Percentiles rank a stretch among this genome's conserved stretches.
phyloP scores from a whole-genome alignment of 768 basidiomycete genomes.

The Russula ochroleuca region DNA sequence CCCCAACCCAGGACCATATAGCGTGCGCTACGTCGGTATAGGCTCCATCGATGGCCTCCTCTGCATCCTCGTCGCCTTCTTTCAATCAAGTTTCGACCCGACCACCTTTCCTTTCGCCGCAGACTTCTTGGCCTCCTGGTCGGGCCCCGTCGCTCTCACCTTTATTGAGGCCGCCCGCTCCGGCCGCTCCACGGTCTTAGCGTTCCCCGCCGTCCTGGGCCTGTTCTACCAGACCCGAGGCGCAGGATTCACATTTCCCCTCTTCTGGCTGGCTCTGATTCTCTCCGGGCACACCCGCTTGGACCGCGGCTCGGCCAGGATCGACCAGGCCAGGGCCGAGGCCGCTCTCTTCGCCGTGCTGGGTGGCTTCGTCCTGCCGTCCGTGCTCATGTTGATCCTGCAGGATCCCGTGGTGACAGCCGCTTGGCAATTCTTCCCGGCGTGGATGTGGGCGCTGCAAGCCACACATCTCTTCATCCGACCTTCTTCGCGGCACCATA shows the following conservation, averaged over 20 bases:
- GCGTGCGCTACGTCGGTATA: conserved; percentile 18
- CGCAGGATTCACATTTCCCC: conserved; percentile 17
- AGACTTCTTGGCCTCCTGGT: conserved; percentile 15
- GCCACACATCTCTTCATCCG: conserved; percentile 23
- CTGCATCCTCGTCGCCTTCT: conserved; percentile 26
- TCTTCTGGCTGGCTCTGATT: conserved; percentile 23
- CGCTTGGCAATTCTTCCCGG: conserved; percentile 24
- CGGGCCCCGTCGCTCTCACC: conserved; percentile 18
- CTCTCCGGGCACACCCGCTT: conserved; percentile 20
- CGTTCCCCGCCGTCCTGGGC: conserved; percentile 16
- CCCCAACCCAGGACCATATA: conserved; percentile 21
- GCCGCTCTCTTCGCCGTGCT: conserved; percentile 23
- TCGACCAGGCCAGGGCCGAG: conserved; percentile 25
- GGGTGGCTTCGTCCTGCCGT: conserved; percentile 15
- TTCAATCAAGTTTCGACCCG: conserved; percentile 14
- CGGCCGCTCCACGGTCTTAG: conserved; percentile 10
- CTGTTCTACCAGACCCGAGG: conserved; percentile 17
- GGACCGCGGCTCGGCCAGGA: conserved; percentile 2
- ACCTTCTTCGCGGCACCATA: conserved; percentile 15
- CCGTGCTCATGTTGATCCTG: conserved; percentile 15
- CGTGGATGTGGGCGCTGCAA: conserved; percentile 19
- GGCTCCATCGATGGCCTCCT: conserved; percentile 4
- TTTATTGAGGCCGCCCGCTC: conserved; percentile 24
- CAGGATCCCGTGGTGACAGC: conserved; percentile 24
- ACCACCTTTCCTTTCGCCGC: conserved; percentile 9